phyloP scores from a whole-genome alignment of 805 yeast genomes.

The Hyphopichia homilentoma region DNA sequence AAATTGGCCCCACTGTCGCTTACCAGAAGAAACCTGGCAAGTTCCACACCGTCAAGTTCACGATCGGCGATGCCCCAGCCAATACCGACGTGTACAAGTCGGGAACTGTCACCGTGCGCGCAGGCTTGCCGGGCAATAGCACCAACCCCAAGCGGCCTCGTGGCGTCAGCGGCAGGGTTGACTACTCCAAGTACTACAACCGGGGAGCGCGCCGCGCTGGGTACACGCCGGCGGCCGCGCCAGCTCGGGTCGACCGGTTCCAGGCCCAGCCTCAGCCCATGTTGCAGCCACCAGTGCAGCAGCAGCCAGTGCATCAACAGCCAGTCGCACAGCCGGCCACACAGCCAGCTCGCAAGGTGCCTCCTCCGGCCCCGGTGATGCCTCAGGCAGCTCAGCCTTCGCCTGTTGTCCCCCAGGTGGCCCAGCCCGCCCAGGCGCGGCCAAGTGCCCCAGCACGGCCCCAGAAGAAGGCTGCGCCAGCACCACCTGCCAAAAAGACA shows the following conservation, averaged over 20 bases:
- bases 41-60: constrained; percentile 70
- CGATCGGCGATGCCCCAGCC: constrained; percentile 67
- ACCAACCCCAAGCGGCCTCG: constrained; percentile 74
- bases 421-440: constrained; percentile 2
- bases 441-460: constrained; percentile 23
- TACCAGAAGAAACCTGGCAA: constrained; percentile 91
- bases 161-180: constrained; percentile 39
- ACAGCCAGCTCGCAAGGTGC: constrained; percentile 10
- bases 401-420: neutral
- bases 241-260: constrained; percentile 1
- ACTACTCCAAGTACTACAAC: constrained; percentile 40
- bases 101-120: constrained; percentile 74
- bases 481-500: constrained; percentile 53
- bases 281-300: constrained; percentile 3
- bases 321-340: constrained; percentile 11
- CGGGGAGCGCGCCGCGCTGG: constrained; percentile 19
- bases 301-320: constrained; percentile 12
- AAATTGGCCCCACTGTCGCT: constrained; percentile 65
- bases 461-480: constrained; percentile 45
- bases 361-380: constrained; percentile 15
- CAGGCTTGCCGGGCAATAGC: constrained; percentile 74
- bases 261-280: constrained; percentile 1
- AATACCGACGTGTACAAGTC: constrained; percentile 81
- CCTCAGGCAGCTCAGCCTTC: constrained; percentile 3
- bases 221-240: constrained; percentile 12